These are phyloP conservation scores for Solanum peruvianum DNA, from an alignment of 257 asterid genomes.

Conservation along the genomic window DNA sequence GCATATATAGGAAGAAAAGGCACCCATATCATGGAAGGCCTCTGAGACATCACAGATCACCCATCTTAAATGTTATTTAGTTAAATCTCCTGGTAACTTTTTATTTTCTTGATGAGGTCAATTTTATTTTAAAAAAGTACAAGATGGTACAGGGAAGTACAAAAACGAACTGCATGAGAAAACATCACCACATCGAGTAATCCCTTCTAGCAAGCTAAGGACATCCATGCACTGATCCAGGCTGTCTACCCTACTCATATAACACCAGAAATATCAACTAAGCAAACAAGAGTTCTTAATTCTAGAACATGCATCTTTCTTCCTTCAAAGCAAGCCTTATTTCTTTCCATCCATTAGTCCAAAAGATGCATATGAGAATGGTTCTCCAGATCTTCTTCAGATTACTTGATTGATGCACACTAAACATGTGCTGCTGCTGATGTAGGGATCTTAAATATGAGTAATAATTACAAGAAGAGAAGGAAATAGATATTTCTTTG, in stretches of 20 bases:
- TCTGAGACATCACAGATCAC: not conserved
- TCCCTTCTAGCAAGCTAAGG: not conserved
- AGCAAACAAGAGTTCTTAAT: not conserved
- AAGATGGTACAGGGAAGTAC: not conserved
- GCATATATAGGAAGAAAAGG: not conserved
- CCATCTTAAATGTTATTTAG: not conserved
- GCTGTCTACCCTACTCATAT: not conserved
- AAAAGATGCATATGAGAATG: not conserved
- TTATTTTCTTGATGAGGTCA: not conserved
- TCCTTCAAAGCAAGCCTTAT: not conserved
- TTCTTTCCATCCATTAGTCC: not conserved
- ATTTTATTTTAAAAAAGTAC: not conserved
- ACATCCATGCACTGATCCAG: not conserved
- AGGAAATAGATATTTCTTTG: not conserved
- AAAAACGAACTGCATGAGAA: not conserved
- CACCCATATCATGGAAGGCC: not conserved
- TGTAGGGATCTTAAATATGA: not conserved
- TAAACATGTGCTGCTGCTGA: not conserved
- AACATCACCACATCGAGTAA: not conserved
- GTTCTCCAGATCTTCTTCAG: not conserved
- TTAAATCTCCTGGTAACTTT: not conserved
- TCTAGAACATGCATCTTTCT: not conserved
- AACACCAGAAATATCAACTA: not conserved
- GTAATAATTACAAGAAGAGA: not conserved
- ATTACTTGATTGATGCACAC: not conserved